Evolutionary conservation across 306 rosid species (phyloP), one percentile per base, ranked within the genome.

Genomic region (Morella rubra): DNA sequence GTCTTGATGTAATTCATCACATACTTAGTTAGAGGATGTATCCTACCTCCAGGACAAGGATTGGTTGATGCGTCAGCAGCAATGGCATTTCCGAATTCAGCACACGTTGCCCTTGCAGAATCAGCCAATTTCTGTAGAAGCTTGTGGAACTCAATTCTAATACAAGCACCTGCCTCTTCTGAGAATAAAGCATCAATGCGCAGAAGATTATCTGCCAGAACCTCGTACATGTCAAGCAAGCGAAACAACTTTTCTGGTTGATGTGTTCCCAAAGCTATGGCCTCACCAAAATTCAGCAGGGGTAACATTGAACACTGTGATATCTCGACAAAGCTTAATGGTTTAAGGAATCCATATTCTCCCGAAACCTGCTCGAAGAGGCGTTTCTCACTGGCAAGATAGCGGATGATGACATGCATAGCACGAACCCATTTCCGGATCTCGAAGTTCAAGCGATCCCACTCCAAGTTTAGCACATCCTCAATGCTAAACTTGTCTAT

Each of bases 191-290:
- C 18, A 52, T 90, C 86, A 19, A 88, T 78, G 37, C 76, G 75
- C 19, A 55, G 74, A 11, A 75, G 80, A 81, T 90, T 81, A 64
- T 86, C 75, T 14, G 79, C 76, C 61, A 91, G 79, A 46, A 85
- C 87, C 78, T 88, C 89, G 4, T 90, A 86, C 90, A 86, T 90
- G 82, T 91, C 87, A 16, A 91, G 91, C 44, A 89, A 71, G 7
- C 86, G 66, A 72, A 90, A 82, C 80, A 91, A 18, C 78, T 80
- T 85, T 51, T 90, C 91, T 0, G 95, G 90, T 70, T 80, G 5
- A 59, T 71, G 88, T 12, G 78, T 44, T 72, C 81, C 86, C 74
- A 85, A 76, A 19, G 88, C 84, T 51, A 90, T 71, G 40, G 90
- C 97, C 79, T 80, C 82, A 0, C 95, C 88, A 51, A 89, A 89